phyloP scores from a whole-genome alignment of 768 basidiomycete species.

The Candolleomyces efflorescens region DNA sequence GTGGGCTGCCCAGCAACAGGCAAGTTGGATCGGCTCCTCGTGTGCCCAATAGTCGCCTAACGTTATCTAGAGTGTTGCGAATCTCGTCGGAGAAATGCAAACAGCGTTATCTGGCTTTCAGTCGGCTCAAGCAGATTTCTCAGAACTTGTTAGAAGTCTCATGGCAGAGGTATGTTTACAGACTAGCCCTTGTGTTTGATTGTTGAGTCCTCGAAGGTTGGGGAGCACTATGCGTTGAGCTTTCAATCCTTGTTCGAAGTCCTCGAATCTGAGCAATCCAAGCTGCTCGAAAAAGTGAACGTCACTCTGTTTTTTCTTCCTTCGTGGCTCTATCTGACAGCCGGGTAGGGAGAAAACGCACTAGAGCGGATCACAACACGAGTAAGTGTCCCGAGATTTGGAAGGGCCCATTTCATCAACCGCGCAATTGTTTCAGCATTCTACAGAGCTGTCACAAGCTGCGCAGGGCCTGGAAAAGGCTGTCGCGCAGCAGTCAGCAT shows the following conservation, averaged over 20 bases:
- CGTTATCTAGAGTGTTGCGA: too few species aligned
- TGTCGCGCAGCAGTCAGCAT: background rate
- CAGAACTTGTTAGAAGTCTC: too few species aligned
- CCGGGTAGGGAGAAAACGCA: background rate
- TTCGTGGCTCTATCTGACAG: background rate
- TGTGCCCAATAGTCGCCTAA: too few species aligned
- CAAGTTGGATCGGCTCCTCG: background rate
- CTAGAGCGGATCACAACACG: background rate
- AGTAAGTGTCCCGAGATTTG: background rate
- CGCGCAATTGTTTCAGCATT: background rate
- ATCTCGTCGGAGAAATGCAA: too few species aligned
- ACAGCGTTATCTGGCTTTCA: too few species aligned
- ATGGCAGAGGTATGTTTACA: too few species aligned
- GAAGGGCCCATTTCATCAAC: background rate
- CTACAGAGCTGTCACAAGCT: background rate
- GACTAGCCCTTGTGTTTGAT: too few species aligned
- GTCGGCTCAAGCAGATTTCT: too few species aligned
- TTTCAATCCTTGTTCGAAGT: background rate
- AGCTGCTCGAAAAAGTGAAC: background rate
- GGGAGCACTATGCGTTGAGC: background rate
- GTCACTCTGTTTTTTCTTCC: background rate
- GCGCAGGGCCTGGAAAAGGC: background rate
- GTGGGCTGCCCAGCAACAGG: slow-evolving; percentile 4
- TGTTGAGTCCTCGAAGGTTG: background rate
- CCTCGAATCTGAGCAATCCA: background rate